Evolutionary conservation across 441 rosid species (phyloP).

Genomic region (Populus trichocarpa): DNA sequence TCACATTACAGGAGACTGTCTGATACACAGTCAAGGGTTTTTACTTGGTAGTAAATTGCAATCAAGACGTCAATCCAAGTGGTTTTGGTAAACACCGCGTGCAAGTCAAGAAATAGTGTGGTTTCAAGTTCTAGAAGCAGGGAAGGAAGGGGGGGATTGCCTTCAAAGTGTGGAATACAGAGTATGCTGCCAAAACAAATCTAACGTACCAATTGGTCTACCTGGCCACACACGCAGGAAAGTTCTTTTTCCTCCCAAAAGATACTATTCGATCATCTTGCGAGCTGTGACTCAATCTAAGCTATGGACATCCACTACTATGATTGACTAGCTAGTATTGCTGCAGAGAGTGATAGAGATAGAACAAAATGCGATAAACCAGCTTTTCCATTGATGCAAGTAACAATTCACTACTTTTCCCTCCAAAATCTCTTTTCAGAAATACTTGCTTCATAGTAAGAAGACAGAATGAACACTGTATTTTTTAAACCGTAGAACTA

Average conservation of each 20-base stretch:
- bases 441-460: neutral
- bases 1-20: neutral
- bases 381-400: slow-evolving; percentile 3
- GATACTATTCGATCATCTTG: neutral
- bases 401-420: slow-evolving; percentile 12
- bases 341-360: neutral
- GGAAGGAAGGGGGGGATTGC: neutral
- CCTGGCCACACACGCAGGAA: neutral
- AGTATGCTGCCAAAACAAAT: neutral
- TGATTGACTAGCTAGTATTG: neutral
- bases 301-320: neutral
- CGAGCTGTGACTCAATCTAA: neutral
- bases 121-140: neutral
- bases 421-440: neutral
- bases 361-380: neutral
- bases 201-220: neutral
- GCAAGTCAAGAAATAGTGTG: neutral
- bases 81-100: neutral
- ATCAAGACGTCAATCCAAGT: neutral
- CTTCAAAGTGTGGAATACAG: neutral
- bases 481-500: slow-evolving; percentile 9
- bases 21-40: neutral
- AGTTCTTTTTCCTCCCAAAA: neutral
- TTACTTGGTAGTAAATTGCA: neutral
- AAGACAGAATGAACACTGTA: slow-evolving; percentile 10